Conservation (phyloP, 2,329 filamentous ascomycete species). For the Arachnomyces sp. region DNA sequence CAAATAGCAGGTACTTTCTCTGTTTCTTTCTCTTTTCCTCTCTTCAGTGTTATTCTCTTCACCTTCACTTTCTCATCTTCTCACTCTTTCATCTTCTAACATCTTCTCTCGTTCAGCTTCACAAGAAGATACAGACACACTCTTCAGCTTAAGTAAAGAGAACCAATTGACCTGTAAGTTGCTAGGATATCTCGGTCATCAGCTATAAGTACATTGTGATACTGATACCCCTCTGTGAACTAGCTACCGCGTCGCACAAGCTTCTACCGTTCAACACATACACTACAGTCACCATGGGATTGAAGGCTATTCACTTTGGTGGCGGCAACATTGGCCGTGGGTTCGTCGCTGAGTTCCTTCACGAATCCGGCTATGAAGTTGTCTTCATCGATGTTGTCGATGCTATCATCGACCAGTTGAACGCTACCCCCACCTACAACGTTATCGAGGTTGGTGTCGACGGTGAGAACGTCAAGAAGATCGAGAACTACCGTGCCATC, state of each 20-base stretch:
- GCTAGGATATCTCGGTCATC: conserved; percentile 3
- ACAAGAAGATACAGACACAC: conserved; percentile 1
- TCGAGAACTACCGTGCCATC: conserved; percentile 94
- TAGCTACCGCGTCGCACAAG: not conserved
- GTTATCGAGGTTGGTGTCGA: conserved; percentile 88
- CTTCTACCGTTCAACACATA: conserved; percentile 1
- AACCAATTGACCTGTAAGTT: not conserved
- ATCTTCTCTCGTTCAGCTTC: conserved; percentile 5
- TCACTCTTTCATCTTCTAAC: conserved; percentile 4
- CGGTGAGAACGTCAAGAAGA: conserved; percentile 69
- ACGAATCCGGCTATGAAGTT: conserved; percentile 91
- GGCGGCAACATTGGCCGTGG: conserved; percentile 81
- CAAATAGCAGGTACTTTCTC: conserved; percentile 4
- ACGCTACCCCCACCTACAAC: conserved; percentile 67
- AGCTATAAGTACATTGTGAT: not conserved
- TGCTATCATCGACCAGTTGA: conserved; percentile 68
- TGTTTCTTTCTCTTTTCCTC: not conserved
- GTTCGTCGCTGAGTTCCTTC: conserved; percentile 84
- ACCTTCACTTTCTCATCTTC: conserved; percentile 10
- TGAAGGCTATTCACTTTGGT: conserved; percentile 76
- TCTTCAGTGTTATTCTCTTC: conserved; percentile 12
- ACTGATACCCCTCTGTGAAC: conserved; percentile 1
- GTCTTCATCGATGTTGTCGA: conserved; percentile 94
- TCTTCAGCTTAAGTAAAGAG: too few relatives aligned
- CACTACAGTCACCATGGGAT: conserved; percentile 30